Evolutionary conservation across 257 asterid genomes (phyloP).

Genomic region (Fraxinus quadrangulata): DNA sequence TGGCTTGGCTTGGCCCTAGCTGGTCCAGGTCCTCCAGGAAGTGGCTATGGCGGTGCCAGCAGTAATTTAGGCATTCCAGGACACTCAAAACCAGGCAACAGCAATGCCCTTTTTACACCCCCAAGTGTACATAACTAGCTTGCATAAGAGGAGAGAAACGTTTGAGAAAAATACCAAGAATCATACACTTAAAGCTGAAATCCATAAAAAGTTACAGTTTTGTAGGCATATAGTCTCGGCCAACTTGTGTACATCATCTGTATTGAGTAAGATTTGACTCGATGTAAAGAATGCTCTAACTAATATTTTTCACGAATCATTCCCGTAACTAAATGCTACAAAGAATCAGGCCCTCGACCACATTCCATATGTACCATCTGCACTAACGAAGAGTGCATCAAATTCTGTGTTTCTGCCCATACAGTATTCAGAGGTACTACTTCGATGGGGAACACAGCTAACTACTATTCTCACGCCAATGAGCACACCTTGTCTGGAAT

Average conservation of each 20-base stretch:
- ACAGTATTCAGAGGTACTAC: background rate
- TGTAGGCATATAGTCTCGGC: background rate
- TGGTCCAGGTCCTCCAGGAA: background rate
- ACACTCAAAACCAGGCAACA: no score
- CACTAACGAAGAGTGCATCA: background rate
- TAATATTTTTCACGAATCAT: background rate
- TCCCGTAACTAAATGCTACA: background rate
- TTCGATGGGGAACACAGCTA: background rate
- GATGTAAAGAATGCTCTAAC: background rate
- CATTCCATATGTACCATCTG: background rate
- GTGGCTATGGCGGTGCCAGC: background rate
- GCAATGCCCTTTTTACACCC: background rate
- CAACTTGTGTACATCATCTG: background rate
- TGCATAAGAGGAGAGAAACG: background rate
- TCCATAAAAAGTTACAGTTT: background rate
- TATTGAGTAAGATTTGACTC: background rate
- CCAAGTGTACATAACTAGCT: background rate
- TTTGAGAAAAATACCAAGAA: background rate
- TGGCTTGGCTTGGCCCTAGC: background rate
- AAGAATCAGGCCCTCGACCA: background rate
- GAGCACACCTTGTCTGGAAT: constrained; percentile 75
- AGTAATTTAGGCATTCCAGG: background rate
- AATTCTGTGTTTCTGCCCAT: background rate
- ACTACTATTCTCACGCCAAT: constrained; percentile 45
- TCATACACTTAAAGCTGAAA: background rate